Percentiles rank a stretch among this genome's conserved stretches.
Evolutionary conservation across 2,329 filamentous ascomycete species (phyloP).

Genomic region (Xylaria sp.): DNA sequence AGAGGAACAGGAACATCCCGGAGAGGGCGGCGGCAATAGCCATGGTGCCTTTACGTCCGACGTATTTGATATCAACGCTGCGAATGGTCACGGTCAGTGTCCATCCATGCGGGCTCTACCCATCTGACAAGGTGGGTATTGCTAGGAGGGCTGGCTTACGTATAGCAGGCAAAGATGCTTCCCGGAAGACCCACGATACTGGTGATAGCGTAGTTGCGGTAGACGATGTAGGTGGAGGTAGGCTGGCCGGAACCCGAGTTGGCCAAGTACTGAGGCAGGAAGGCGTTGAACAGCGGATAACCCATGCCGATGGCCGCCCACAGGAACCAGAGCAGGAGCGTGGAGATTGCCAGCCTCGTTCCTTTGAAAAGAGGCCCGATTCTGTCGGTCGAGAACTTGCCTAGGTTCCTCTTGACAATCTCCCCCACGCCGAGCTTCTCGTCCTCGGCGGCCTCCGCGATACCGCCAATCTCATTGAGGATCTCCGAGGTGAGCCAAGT

Average conservation of each 20-base stretch:
- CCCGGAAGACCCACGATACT: slow-evolving; percentile 45
- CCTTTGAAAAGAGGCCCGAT: slow-evolving; percentile 59
- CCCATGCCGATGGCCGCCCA: slow-evolving; percentile 64
- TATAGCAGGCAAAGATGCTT: slow-evolving; percentile 45
- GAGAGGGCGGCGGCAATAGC: slow-evolving; percentile 46
- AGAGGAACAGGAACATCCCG: slow-evolving; percentile 50
- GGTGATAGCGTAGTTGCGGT: slow-evolving; percentile 32
- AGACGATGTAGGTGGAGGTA: slow-evolving; percentile 41
- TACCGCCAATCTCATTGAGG: slow-evolving; percentile 30
- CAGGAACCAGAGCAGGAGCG: slow-evolving; percentile 54
- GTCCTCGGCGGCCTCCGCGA: slow-evolving; percentile 21
- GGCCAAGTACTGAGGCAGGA: slow-evolving; percentile 36
- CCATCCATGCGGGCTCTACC: background rate
- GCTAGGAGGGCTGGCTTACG: slow-evolving; percentile 12
- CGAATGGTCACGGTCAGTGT: background rate
- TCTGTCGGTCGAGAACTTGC: slow-evolving; percentile 41
- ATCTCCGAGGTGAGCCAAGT: slow-evolving; percentile 41
- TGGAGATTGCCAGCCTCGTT: slow-evolving; percentile 55
- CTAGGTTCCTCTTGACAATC: slow-evolving; percentile 49
- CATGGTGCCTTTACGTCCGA: slow-evolving; percentile 50
- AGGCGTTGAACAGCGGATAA: slow-evolving; percentile 60
- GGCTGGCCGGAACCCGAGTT: slow-evolving; percentile 30
- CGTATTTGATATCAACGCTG: slow-evolving; percentile 41
- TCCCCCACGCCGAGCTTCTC: slow-evolving; percentile 18
- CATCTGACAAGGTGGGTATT: background rate